Evolutionary conservation across 495 filamentous ascomycete species (phyloP), one percentile per base, ranked within the genome.

Genomic region (Pyronema omphalodes): DNA sequence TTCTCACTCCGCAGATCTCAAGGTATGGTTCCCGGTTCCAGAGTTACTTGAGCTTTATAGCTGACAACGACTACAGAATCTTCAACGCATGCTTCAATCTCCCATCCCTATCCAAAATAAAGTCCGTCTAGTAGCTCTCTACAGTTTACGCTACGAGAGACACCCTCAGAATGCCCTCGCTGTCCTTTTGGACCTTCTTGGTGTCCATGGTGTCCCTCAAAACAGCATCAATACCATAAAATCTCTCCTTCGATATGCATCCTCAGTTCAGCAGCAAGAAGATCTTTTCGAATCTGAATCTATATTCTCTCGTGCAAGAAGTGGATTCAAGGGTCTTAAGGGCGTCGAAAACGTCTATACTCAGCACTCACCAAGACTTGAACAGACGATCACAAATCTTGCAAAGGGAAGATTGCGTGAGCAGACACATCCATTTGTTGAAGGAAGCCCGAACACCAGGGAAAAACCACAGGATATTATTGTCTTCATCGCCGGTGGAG

Each of bases 321-420:
- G 83, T 60, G 81, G 88, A 1, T 88, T 98, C 68, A 93, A 93
- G 66, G 93, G 89, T 1, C 74, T 98, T 14, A 94, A 94, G 63
- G 91, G 91, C 11, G 88, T 96, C 3, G 91, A 98, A 66, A 98
- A 98, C 60, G 91, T 98, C 17, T 98, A 96, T 67, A 98, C 91
- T 0, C 93, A 96, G 67, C 91, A 98, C 67, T 91, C 88, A 1
- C 88, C 91, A 0, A 74, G 85, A 44, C 66, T 98, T 44, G 88
- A 94, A 67, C 76, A 77, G 8, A 94, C 86, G 0, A 70, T 98
- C 8, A 86, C 93, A 62, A 88, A 91, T 58, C 71, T 96, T 12
- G 86, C 95, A 70, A 94, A 93, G 61, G 91, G 89, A 9, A 77
- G 84, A 53, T 69, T 98, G 47, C 79, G 78, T 57, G 84, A 89